These are phyloP conservation scores for Cryptococcus neoformans DNA, from an alignment of 1,284 basidiomycete genomes.

Conservation along the genomic window DNA sequence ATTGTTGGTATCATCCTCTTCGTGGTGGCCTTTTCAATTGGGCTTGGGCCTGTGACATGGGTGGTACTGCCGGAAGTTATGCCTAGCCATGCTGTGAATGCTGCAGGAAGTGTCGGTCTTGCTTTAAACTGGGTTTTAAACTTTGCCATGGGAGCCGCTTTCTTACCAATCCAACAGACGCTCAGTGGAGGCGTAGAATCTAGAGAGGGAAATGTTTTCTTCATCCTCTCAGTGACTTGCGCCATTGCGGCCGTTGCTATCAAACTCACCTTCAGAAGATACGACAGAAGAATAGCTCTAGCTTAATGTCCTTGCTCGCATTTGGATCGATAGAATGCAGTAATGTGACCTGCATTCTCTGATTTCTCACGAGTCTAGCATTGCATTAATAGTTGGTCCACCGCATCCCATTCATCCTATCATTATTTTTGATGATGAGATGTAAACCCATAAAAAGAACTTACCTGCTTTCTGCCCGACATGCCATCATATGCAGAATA, in stretches of 20 bases:
- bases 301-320: too few species aligned
- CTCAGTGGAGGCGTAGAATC: constrained; percentile 18
- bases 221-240: constrained; percentile 27
- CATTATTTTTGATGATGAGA: too few species aligned
- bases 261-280: constrained; percentile 6
- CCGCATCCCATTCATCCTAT: too few species aligned
- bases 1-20: constrained; percentile 29
- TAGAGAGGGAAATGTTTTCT: constrained; percentile 41
- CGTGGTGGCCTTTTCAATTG: constrained; percentile 33
- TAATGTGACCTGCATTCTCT: too few species aligned
- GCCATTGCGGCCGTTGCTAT: constrained; percentile 12
- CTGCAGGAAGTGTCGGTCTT: constrained; percentile 34
- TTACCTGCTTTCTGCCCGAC: too few species aligned
- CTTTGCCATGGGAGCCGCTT: constrained; percentile 33
- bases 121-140: constrained; percentile 39
- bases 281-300: not conserved
- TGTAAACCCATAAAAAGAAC: too few species aligned
- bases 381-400: too few species aligned
- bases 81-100: constrained; percentile 33
- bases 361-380: too few species aligned
- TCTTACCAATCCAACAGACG: constrained; percentile 35
- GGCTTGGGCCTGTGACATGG: constrained; percentile 43
- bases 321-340: too few species aligned
- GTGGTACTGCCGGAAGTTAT: constrained; percentile 41
- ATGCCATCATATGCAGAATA: too few species aligned